phyloP scores from a whole-genome alignment of 2,329 filamentous ascomycete species.

The Nakataea oryzae region DNA sequence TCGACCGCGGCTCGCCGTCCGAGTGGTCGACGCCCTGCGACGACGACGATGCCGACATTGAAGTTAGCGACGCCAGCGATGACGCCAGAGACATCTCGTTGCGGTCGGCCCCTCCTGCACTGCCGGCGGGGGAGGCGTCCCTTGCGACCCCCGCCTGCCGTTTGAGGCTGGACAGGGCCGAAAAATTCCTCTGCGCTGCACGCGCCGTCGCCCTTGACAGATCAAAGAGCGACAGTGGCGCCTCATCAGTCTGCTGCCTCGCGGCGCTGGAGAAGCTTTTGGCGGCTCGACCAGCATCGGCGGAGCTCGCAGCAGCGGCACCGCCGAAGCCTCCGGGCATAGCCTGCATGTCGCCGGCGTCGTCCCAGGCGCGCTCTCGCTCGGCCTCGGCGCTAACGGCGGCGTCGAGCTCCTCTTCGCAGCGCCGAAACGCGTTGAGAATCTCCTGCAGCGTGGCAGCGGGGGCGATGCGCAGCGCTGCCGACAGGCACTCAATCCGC shows the following conservation, averaged over 20 bases:
- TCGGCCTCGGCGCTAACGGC: constrained; percentile 56
- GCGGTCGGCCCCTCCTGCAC: constrained; percentile 4
- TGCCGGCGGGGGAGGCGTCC: not conserved
- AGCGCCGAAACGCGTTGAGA: constrained; percentile 62
- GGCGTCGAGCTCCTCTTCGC: constrained; percentile 65
- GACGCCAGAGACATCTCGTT: not conserved
- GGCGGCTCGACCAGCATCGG: constrained; percentile 13
- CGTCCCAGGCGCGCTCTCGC: constrained; percentile 61
- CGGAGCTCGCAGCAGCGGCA: constrained; percentile 5
- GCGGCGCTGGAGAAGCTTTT: constrained; percentile 15
- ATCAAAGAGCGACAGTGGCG: constrained; percentile 56
- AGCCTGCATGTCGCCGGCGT: constrained; percentile 46
- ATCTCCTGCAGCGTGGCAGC: constrained; percentile 62
- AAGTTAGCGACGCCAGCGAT: not conserved
- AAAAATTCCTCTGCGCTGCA: constrained; percentile 47
- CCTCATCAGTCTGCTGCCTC: constrained; percentile 33
- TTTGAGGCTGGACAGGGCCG: constrained; percentile 42
- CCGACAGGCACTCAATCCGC: constrained; percentile 68
- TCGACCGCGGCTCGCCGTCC: constrained; percentile 22
- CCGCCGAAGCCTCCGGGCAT: constrained; percentile 29
- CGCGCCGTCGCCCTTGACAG: constrained; percentile 50
- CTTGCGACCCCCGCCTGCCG: not conserved
- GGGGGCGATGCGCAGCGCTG: constrained; percentile 65
- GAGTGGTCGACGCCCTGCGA: constrained; percentile 2
- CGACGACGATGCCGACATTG: not conserved